These are phyloP conservation scores for Paramecium sonneborni DNA, from an alignment of 73 alveolate species.

Conservation along the genomic window DNA sequence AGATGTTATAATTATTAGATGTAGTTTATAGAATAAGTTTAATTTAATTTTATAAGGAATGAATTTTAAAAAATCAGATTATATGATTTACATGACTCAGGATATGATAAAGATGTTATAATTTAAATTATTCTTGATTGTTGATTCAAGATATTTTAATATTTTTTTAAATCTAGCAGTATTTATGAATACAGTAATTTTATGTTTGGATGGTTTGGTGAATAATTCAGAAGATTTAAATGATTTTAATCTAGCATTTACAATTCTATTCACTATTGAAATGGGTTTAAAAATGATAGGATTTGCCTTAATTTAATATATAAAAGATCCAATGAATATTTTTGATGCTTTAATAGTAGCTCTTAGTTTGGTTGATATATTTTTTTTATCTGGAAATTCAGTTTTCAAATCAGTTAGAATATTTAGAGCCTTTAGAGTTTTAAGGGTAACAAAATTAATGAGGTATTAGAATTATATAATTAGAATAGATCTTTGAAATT, in stretches of 20 bases:
- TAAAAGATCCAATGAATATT: slow-evolving; percentile 91
- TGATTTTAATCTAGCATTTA: slow-evolving; percentile 81
- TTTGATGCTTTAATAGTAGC: slow-evolving; percentile 93
- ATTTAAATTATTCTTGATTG: background rate
- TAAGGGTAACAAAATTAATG: slow-evolving; percentile 90
- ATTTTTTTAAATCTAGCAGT: slow-evolving; percentile 77
- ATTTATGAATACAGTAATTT: slow-evolving; percentile 80
- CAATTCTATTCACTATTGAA: slow-evolving; percentile 89
- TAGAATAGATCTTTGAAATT: slow-evolving; percentile 62
- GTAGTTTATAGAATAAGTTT: background rate
- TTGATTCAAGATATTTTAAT: slow-evolving; percentile 33
- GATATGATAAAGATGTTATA: background rate
- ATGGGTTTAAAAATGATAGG: slow-evolving; percentile 91
- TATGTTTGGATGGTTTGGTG: slow-evolving; percentile 90
- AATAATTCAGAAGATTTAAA: slow-evolving; percentile 71
- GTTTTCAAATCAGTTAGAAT: slow-evolving; percentile 92
- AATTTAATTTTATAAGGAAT: background rate
- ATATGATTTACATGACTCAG: background rate
- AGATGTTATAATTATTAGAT: background rate
- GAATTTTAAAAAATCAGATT: background rate
- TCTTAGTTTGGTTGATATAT: slow-evolving; percentile 88
- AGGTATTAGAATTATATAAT: slow-evolving; percentile 72
- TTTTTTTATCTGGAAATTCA: slow-evolving; percentile 74
- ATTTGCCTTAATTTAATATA: slow-evolving; percentile 85
- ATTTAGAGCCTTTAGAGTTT: slow-evolving; percentile 94